Conservation (phyloP, 1,284 basidiomycete genomes). For the Moesziomyces sp. region DNA sequence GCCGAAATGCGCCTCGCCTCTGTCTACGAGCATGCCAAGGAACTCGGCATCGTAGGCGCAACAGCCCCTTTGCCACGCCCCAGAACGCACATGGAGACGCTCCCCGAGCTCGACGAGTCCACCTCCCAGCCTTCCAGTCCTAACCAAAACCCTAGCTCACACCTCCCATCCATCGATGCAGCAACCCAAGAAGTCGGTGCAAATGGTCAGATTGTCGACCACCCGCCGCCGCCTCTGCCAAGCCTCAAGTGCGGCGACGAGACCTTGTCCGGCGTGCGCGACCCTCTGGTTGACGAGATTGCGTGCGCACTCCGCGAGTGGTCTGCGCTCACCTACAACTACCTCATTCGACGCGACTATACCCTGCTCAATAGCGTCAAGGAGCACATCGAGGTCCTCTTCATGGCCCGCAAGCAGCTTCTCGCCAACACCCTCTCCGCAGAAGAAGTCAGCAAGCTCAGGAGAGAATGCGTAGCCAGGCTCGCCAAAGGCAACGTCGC, state of each 20-base stretch:
- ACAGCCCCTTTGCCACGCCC: conserved; percentile 35
- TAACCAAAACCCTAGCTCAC: conserved; percentile 7
- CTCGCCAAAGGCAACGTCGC: conserved; percentile 90
- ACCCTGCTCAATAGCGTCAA: conserved; percentile 85
- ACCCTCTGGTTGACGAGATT: conserved; percentile 96
- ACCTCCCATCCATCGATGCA: conserved; percentile 20
- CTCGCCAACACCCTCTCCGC: conserved; percentile 84
- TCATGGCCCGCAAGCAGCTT: conserved; percentile 87
- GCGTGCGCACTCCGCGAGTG: conserved; percentile 95
- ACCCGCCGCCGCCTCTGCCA: conserved; percentile 85
- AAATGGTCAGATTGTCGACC: conserved; percentile 45
- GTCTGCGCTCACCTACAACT: conserved; percentile 89
- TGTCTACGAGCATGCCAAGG: conserved; percentile 69
- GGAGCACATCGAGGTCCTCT: conserved; percentile 89
- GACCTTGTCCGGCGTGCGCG: conserved; percentile 67
- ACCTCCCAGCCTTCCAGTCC: conserved; percentile 44
- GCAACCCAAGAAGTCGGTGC: conserved; percentile 27
- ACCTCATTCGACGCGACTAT: conserved; percentile 89
- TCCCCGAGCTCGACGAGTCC: conserved; percentile 52
- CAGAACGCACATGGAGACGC: conserved; percentile 44
- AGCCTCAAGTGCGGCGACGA: conserved; percentile 75
- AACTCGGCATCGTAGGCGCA: conserved; percentile 53
- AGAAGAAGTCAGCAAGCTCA: conserved; percentile 84
- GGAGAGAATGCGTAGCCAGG: conserved; percentile 85
- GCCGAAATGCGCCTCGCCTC: conserved; percentile 85